Base-by-base conservation (phyloP, 306 rosid genomes). In the Ceratonia siliqua region DNA sequence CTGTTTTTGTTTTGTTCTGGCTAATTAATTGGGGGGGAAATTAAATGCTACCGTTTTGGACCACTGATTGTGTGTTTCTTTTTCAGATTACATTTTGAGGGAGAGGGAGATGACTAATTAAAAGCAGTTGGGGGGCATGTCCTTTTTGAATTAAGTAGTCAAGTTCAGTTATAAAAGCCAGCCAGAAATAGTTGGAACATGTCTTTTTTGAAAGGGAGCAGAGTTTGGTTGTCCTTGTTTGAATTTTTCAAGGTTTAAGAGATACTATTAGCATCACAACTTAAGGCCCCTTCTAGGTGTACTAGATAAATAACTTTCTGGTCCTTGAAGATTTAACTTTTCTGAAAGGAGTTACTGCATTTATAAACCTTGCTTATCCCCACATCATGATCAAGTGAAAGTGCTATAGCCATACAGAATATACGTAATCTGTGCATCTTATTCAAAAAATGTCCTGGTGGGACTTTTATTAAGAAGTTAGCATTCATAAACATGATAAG, bases 51-150 rank as follows among this genome's bases (percentile, higher is more conserved):
- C 56, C 33, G 14, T 28, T 79, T 18, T 30, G 70, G 65, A 62
- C 72, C 78, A 68, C 46, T 36, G 68, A 52, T 33, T 32, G 24
- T 13, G 41, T 58, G 18, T 64, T 6, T 78, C 10, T 46, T 49
- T 10, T n/a, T 15, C 0, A 11, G 45, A 12, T 67, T 68, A 3
- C 4, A 22, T 28, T 57, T 53, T 76, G 63, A 17, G 63, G 73
- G 82, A 18, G 21, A 64, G 67, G 61, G 70, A 32, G 43, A 56
- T 46, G 56, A 42, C 46, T 71, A 74, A 68, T 66, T 52, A 48
- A n/a, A 80, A 63, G 65, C 71, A 20, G 82, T 73, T 83, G 77
- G 80, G 62, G 74, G 43, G 72, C 32, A 68, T 78, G 75, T 75
- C 50, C 30, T 63, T 46, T 77, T 66, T 78, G 5, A 68, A 73